Base-by-base conservation (phyloP, 768 basidiomycete genomes). In the Mycena olivaceomarginata region DNA sequence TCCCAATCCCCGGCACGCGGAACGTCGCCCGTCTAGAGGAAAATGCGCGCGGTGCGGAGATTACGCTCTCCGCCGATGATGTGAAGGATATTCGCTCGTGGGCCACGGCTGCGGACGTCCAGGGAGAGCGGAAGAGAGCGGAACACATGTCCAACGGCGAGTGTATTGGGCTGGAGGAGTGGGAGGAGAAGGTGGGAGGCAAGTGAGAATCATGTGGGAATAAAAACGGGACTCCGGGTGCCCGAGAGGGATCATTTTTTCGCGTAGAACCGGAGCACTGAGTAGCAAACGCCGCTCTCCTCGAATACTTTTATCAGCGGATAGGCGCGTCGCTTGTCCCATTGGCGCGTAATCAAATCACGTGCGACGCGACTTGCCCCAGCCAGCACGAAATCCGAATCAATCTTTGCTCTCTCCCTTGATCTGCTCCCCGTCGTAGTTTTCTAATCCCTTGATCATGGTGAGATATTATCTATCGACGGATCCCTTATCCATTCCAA, bases 281-380 rank as follows among this genome's bases (percentile, higher is more conserved):
- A 53, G n/a, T 53, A 53, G 18, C n/a, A 53, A 53, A 45, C 1
- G 11, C 43, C 43, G 43, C 43, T 45, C 1, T 45, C 31, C 31
- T 31, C 31, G 31, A 31, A 31, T 31, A 31, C 31, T 45, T 10
- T 53, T 22, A n/a, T 53, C 15, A 51, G 48, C 13, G 16, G 7
- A 51, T 51, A 18, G 16, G 9, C 46, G 56, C 67, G 53, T 43
- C 20, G 22, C 15, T 66, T 72, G 71, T 56, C 31, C n/a, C 3
- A 13, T 5, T 43, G 8, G n/a, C 40, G 40, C 22, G 11, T 7
- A 1, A 43, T 20, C 1, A 39, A 56, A 57, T 69, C 68, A 74
- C 73, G 74, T 57, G 74, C 37, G 68, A 70, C 68, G 74, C 74
- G 22, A 83, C 88, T 86, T 46, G 89, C 93, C 25, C 83, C 94